A percentile compares a stretch with the other conserved stretches of the same genome.
These are phyloP conservation scores for Zygoascus hellenicus DNA, from an alignment of 1,139 yeast genomes.

Conservation along the genomic window DNA sequence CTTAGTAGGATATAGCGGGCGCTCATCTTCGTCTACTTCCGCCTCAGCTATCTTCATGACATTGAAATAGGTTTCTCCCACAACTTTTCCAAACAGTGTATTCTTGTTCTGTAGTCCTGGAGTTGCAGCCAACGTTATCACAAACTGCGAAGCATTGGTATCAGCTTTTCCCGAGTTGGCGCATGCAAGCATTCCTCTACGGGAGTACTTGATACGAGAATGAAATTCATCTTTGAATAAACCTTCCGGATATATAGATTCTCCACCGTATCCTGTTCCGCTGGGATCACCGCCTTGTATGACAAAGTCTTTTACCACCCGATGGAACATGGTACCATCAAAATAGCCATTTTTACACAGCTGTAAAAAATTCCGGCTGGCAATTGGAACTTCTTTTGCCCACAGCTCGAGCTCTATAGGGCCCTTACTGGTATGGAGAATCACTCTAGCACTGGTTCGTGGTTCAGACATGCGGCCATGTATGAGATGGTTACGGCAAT, in stretches of 20 bases:
- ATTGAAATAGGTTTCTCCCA: conserved; percentile 54
- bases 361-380: conserved; percentile 45
- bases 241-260: conserved; percentile 27
- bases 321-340: conserved; percentile 40
- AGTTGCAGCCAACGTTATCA: conserved; percentile 46
- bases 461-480: conserved; percentile 41
- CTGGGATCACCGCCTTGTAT: conserved; percentile 40
- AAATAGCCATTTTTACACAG: conserved; percentile 44
- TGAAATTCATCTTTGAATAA: conserved; percentile 46
- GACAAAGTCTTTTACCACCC: conserved; percentile 37
- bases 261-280: conserved; percentile 34
- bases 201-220: conserved; percentile 47
- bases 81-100: conserved; percentile 58
- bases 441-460: conserved; percentile 54
- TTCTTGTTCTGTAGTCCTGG: conserved; percentile 42
- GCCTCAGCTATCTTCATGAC: conserved; percentile 48
- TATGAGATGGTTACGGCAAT: too few species aligned
- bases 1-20: conserved; percentile 49
- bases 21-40: conserved; percentile 39
- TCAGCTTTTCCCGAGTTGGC: conserved; percentile 35
- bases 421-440: conserved; percentile 56
- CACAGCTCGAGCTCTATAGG: conserved; percentile 55
- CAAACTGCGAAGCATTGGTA: conserved; percentile 44
- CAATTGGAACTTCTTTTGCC: conserved; percentile 63
- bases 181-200: conserved; percentile 54